These are phyloP conservation scores for Globisporangium alternatum DNA, from an alignment of 352 stramenopile genomes.

Conservation along the genomic window DNA sequence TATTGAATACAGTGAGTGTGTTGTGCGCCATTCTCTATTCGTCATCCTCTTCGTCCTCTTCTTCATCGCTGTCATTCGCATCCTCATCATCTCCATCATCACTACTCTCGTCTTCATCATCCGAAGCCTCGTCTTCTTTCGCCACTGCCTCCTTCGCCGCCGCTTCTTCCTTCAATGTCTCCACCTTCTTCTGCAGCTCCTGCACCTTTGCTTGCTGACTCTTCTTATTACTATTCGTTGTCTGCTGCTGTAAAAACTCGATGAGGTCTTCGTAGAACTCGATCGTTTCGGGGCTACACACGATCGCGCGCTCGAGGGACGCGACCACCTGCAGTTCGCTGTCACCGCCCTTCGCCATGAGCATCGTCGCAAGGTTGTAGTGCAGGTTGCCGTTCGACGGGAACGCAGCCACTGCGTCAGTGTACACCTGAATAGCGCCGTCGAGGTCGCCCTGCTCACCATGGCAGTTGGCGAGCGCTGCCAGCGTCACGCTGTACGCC, in stretches of 20 bases:
- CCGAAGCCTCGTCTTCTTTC: neutral
- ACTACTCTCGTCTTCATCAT: constrained; percentile 7
- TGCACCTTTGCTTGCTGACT: constrained; percentile 24
- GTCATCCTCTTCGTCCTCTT: neutral
- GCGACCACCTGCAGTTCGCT: constrained; percentile 8
- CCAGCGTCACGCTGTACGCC: constrained; percentile 48
- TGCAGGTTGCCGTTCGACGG: constrained; percentile 51
- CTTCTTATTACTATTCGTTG: constrained; percentile 9
- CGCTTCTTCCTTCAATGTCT: neutral
- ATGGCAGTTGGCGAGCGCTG: constrained; percentile 49
- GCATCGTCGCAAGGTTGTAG: constrained; percentile 72
- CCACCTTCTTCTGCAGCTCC: constrained; percentile 13
- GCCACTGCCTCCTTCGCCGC: neutral
- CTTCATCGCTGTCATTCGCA: neutral
- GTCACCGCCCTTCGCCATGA: constrained; percentile 36
- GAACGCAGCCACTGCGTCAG: constrained; percentile 33
- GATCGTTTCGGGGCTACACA: constrained; percentile 32
- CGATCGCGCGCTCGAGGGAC: constrained; percentile 40
- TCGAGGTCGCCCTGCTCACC: constrained; percentile 55
- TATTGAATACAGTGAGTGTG: neutral
- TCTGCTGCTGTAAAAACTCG: constrained; percentile 29
- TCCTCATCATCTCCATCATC: constrained; percentile 10
- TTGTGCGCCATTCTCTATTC: neutral
- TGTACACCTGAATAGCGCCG: constrained; percentile 45
- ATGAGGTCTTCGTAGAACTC: constrained; percentile 56